Evolutionary conservation across 2,329 filamentous ascomycete genomes (phyloP).

Genomic region (Fusarium brevicatenulatum): DNA sequence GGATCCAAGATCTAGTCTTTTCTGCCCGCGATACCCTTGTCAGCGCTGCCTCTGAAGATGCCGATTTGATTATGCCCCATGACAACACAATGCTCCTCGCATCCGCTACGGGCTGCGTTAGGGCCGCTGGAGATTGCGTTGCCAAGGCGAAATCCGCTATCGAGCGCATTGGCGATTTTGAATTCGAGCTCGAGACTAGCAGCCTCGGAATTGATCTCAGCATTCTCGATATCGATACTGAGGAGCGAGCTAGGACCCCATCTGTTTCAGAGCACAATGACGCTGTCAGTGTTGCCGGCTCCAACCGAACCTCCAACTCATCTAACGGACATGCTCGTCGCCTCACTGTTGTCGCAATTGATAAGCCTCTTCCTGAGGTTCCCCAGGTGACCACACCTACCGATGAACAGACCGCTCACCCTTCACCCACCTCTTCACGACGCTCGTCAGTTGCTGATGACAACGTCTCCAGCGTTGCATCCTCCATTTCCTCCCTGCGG

Average conservation of each 20-base stretch:
- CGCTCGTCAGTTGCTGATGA: conserved; percentile 57
- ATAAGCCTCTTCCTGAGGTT: conserved; percentile 76
- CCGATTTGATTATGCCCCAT: conserved; percentile 82
- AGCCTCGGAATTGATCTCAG: conserved; percentile 66
- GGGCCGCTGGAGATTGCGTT: conserved; percentile 90
- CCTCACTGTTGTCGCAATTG: conserved; percentile 59
- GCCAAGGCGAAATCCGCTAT: conserved; percentile 86
- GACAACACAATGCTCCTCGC: conserved; percentile 79
- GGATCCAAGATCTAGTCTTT: conserved; percentile 81
- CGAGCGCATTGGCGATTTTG: conserved; percentile 90
- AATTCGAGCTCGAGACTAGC: conserved; percentile 76
- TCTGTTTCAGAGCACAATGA: conserved; percentile 51
- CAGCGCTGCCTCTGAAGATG: conserved; percentile 73
- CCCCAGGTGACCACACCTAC: conserved; percentile 62
- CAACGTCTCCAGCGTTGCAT: conserved; percentile 54
- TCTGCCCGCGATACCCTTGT: conserved; percentile 83
- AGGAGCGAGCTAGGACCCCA: conserved; percentile 48
- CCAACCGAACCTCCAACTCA: conserved; percentile 51
- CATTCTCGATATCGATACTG: conserved; percentile 56
- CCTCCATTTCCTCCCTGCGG: conserved; percentile 60
- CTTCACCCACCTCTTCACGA: conserved; percentile 53
- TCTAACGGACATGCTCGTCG: conserved; percentile 51
- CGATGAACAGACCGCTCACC: conserved; percentile 45
- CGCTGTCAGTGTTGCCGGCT: conserved; percentile 52
- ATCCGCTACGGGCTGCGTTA: conserved; percentile 87